Base-by-base conservation (phyloP, 495 filamentous ascomycete species). In the Daldinia concentrica region DNA sequence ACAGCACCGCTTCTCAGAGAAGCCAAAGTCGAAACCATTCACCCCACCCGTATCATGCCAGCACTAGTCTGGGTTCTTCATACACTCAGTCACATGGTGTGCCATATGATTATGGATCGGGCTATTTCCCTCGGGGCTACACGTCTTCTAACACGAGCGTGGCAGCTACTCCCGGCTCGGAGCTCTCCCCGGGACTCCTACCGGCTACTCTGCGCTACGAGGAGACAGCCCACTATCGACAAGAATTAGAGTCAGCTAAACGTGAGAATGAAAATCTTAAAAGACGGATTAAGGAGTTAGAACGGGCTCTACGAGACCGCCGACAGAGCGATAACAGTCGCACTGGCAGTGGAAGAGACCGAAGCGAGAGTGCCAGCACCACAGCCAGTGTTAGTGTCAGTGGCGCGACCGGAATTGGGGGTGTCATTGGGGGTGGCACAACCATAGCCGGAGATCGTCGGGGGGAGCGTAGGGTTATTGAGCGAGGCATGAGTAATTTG, bases 221-320 rank as follows among this genome's bases (percentile, higher is more conserved):
- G 72, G 93, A 96, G 77, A 85, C 86, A 2, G 84, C 87, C 0
- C 84, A 87, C 58, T 90, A 92, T 62, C 86, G 88, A 43, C 82
- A 84, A 54, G 93, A 96, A 74, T 74, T 95, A 12, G 93, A 97
- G 52, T 79, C 79, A 6, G 86, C 90, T 39, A 93, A 91, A 79
- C 82, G 85, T 9, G 94, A 97, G 81, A 97, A 97, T 74, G 93
- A 96, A 62, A 77, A 82, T 39, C 82, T 97, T 50, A 90, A 90
- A 72, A 82, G 85, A 56, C 86, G 92, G 22, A 87, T 97, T 24
- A 85, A 89, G 55, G 92, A 94, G 66, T 79, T 96, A 32, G 93
- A 97, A 73, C 75, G 83, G 11, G 75, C 77, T 61, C 72, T 87
- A 43, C 80, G 82, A 6, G 81, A 82, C 6, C 79, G 82, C 17